Evolutionary conservation across 345 rosid genomes (phyloP).

Genomic region (Limnanthes douglasii): DNA sequence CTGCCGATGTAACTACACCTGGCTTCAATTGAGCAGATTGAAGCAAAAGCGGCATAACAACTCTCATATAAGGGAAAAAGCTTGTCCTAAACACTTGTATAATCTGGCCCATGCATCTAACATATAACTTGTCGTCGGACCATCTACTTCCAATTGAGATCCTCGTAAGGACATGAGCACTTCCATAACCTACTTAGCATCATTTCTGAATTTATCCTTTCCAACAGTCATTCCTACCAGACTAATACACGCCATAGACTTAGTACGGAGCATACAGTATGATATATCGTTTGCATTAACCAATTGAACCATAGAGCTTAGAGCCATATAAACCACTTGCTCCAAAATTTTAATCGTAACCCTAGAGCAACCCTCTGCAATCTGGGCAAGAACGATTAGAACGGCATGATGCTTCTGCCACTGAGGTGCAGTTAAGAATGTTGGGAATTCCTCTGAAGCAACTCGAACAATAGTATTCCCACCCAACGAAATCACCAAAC

Average conservation of each 20-base stretch:
- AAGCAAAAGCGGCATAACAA: conserved; percentile 79
- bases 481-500: conserved; percentile 45
- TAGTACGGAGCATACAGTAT: too few relatives aligned
- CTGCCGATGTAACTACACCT: conserved; percentile 95
- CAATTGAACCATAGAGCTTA: conserved; percentile 78
- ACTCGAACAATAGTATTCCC: conserved; percentile 57
- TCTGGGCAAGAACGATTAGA: conserved; percentile 51
- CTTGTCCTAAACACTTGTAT: conserved; percentile 98
- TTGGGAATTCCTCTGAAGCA: conserved; percentile 41
- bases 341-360: conserved; percentile 87
- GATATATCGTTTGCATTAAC: conserved; percentile 79
- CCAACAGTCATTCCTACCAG: conserved; percentile 91
- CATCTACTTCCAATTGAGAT: conserved; percentile 94
- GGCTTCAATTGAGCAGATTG: too few relatives aligned
- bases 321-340: conserved; percentile 74
- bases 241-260: conserved; percentile 90
- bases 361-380: conserved; percentile 74
- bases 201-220: conserved; percentile 68
- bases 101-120: conserved; percentile 99
- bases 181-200: conserved; percentile 98
- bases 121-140: conserved; percentile 98
- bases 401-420: conserved; percentile 74
- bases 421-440: conserved; percentile 35
- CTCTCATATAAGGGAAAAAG: conserved; percentile 82
- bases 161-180: conserved; percentile 98